These are phyloP conservation scores for Trichoderma aggressivum DNA, from an alignment of 2,329 filamentous ascomycete genomes.

Conservation along the genomic window DNA sequence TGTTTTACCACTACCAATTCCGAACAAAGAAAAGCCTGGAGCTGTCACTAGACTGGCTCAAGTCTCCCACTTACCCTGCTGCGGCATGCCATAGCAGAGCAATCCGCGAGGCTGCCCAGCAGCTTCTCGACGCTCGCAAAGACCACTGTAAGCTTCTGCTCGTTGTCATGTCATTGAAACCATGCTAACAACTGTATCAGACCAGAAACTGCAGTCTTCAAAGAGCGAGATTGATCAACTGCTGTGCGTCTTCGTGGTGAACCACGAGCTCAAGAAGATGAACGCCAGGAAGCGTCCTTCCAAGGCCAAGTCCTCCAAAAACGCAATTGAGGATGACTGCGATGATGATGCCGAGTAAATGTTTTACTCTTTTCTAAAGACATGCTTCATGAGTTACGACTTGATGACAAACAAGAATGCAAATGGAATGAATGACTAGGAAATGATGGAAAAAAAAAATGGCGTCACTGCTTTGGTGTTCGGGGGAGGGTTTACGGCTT, in stretches of 20 bases:
- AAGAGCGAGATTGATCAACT: conserved; percentile 33
- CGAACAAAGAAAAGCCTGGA: conserved; percentile 41
- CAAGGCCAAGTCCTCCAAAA: conserved; percentile 27
- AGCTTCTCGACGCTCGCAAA: conserved; percentile 35
- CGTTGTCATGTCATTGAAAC: neutral
- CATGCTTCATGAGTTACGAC: conserved; percentile 16
- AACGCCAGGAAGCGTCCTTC: conserved; percentile 33
- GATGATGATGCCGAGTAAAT: conserved; percentile 28
- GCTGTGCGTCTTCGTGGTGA: conserved; percentile 35
- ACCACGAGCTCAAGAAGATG: conserved; percentile 41
- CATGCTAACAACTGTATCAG: conserved; percentile 22
- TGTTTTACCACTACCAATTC: conserved; percentile 42
- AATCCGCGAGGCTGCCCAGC: conserved; percentile 29
- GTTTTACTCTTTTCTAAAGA: neutral
- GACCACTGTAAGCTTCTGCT: conserved; percentile 34
- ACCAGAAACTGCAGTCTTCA: conserved; percentile 33
- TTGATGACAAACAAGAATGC: neutral
- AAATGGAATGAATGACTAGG: neutral
- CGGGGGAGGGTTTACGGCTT: neutral
- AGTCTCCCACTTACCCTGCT: conserved; percentile 28
- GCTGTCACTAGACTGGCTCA: conserved; percentile 38
- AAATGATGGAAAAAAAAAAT: neutral
- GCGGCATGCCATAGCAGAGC: conserved; percentile 27
- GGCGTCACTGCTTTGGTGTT: neutral
- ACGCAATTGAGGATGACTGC: conserved; percentile 24